A percentile compares a stretch with the other conserved stretches of the same genome.
These are phyloP conservation scores for Phytophthora pseudosyringae DNA, from an alignment of 352 stramenopile genomes.

Conservation along the genomic window DNA sequence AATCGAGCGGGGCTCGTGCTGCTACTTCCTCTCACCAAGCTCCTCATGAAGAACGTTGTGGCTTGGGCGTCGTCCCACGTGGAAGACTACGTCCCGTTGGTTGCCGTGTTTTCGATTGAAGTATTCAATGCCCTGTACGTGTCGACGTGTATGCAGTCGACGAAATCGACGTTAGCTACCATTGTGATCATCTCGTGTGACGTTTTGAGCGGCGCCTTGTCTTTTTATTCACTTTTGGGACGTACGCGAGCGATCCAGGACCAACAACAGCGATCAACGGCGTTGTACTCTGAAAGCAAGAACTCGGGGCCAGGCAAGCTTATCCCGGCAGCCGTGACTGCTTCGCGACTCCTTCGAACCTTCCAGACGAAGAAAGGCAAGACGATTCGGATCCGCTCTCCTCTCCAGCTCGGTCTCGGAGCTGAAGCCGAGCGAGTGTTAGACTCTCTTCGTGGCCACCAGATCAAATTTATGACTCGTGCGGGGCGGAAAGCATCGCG, in stretches of 20 bases:
- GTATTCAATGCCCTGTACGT: conserved; percentile 45
- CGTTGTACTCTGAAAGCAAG: not conserved
- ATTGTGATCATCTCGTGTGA: conserved; percentile 29
- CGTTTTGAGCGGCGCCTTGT: conserved; percentile 14
- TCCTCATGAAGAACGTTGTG: conserved; percentile 35
- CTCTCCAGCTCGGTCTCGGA: conserved; percentile 3
- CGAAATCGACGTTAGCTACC: conserved; percentile 28
- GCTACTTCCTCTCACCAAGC: conserved; percentile 23
- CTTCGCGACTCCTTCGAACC: conserved; percentile 4
- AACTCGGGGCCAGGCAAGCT: not conserved
- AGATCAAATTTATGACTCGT: not conserved
- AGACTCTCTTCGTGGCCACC: conserved; percentile 16
- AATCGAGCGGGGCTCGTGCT: conserved; percentile 17
- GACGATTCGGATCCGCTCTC: conserved; percentile 19
- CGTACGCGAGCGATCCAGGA: conserved; percentile 9
- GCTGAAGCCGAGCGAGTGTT: conserved; percentile 6
- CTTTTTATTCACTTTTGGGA: conserved; percentile 7
- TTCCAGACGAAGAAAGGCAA: conserved; percentile 16
- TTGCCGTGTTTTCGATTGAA: conserved; percentile 42
- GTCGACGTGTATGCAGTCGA: conserved; percentile 34
- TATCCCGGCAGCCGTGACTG: conserved; percentile 2
- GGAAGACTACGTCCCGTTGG: conserved; percentile 36
- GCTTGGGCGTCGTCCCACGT: conserved; percentile 21
- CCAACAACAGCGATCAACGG: not conserved
- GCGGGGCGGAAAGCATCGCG: not conserved